Percentiles rank a stretch among this genome's conserved stretches.
Evolutionary conservation across 78 protist species (phyloP).

Genomic region (Speleostelium caveatum): DNA sequence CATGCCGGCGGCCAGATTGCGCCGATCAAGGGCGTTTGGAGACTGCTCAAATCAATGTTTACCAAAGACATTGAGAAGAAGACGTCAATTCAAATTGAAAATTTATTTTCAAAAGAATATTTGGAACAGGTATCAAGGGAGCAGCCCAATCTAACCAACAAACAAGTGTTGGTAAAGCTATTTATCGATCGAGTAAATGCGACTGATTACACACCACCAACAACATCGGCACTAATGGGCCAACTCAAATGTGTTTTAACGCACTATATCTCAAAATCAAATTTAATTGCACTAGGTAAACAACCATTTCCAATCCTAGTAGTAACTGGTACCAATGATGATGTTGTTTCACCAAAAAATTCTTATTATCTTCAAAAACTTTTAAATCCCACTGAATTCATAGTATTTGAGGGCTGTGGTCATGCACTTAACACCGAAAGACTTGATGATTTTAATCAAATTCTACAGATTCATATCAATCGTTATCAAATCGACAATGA

Average conservation of each 20-base stretch:
- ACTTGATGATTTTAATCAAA: neutral
- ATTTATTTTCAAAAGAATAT: slow-evolving; percentile 24
- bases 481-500: neutral
- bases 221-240: neutral
- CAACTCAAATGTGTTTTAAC: slow-evolving; percentile 32
- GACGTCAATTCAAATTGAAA: neutral
- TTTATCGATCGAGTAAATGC: too few relatives aligned
- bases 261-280: slow-evolving; percentile 24
- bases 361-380: neutral
- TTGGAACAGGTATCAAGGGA: too few relatives aligned
- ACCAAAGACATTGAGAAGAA: neutral
- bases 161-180: too few relatives aligned
- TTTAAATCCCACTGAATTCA: slow-evolving; percentile 29
- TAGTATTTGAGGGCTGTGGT: slow-evolving; percentile 31
- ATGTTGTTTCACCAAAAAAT: slow-evolving; percentile 28
- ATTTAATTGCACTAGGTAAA: neutral
- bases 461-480: neutral
- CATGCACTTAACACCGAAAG: slow-evolving; percentile 7
- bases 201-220: neutral
- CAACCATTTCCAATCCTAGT: slow-evolving; percentile 39
- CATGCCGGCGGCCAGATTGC: slow-evolving; percentile 39
- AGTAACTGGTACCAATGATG: slow-evolving; percentile 43
- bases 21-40: neutral
- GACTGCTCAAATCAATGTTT: neutral
- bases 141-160: too few relatives aligned